These are phyloP conservation scores for Monosporozyma aquatica DNA, from an alignment of 805 yeast species.

Conservation along the genomic window DNA sequence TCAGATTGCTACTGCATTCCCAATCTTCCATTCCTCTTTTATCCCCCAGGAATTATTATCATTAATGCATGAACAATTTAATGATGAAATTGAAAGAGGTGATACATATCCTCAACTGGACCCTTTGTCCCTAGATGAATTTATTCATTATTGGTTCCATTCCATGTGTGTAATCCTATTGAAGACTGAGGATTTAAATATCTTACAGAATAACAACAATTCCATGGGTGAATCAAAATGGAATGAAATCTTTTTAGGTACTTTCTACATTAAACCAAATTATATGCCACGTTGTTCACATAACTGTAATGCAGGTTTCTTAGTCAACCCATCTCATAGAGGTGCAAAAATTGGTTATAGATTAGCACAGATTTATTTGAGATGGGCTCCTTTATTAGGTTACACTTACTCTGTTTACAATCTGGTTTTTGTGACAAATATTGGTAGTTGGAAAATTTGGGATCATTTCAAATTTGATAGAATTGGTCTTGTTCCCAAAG, in stretches of 20 bases:
- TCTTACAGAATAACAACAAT: constrained; percentile 8
- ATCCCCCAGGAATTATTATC: constrained; percentile 45
- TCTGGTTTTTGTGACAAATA: constrained; percentile 73
- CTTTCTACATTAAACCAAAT: constrained; percentile 78
- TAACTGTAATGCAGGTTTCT: constrained; percentile 79
- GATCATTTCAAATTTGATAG: constrained; percentile 72
- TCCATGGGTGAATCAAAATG: constrained; percentile 37
- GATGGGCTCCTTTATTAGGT: constrained; percentile 71
- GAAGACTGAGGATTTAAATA: constrained; percentile 30
- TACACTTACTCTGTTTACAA: constrained; percentile 80
- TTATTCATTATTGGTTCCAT: constrained; percentile 56
- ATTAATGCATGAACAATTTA: constrained; percentile 44
- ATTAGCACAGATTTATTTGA: constrained; percentile 58
- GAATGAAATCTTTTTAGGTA: constrained; percentile 50
- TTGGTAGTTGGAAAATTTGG: constrained; percentile 73
- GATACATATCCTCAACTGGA: constrained; percentile 60
- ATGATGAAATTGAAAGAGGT: constrained; percentile 61
- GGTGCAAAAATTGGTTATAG: constrained; percentile 62
- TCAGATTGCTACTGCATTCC: constrained; percentile 48
- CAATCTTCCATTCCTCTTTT: constrained; percentile 40
- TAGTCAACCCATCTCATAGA: constrained; percentile 51
- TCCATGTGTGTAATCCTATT: constrained; percentile 58
- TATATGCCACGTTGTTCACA: constrained; percentile 80
- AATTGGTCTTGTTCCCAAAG: constrained; percentile 67
- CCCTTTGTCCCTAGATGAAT: constrained; percentile 38